Evolutionary conservation across 139 green algal species (phyloP).

Genomic region (Choricystis sp.): DNA sequence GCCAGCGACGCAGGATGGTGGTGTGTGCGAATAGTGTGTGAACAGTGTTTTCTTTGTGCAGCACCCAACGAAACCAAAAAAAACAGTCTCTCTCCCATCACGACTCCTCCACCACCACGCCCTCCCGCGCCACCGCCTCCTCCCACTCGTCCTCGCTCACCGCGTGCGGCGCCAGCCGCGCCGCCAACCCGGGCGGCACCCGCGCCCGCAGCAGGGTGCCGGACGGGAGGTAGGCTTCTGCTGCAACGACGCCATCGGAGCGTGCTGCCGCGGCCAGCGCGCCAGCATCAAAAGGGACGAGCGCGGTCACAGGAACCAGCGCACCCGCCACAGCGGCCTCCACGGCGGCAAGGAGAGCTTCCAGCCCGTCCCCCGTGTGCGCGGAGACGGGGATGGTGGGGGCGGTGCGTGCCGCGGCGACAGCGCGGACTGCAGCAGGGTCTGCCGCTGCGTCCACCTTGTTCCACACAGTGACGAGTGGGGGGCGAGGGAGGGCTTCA

Average conservation of each 20-base stretch:
- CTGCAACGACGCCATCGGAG: slow-evolving; percentile 13
- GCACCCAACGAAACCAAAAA: background rate
- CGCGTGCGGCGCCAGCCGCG: slow-evolving; percentile 1
- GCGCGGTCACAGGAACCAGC: slow-evolving; percentile 21
- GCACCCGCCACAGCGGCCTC: slow-evolving; percentile 23
- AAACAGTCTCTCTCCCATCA: background rate
- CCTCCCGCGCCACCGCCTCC: background rate
- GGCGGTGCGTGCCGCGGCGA: slow-evolving; percentile 14
- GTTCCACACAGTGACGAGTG: slow-evolving; percentile 80
- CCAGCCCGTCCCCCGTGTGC: slow-evolving; percentile 51
- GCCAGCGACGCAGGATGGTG: background rate
- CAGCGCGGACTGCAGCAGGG: slow-evolving; percentile 31
- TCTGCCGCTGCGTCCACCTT: slow-evolving; percentile 51
- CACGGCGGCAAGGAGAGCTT: slow-evolving; percentile 41
- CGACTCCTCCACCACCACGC: background rate
- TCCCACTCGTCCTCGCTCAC: background rate
- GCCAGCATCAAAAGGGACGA: slow-evolving; percentile 23
- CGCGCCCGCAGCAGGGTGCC: slow-evolving; percentile 17
- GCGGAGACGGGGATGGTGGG: slow-evolving; percentile 40
- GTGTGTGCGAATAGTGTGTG: background rate
- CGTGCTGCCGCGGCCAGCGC: slow-evolving; percentile 26
- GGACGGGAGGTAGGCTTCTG: slow-evolving; percentile 12
- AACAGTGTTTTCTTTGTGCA: background rate
- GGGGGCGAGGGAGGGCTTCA: slow-evolving; percentile 26
- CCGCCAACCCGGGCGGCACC: slow-evolving; percentile 20